Percentiles rank a stretch among this genome's conserved stretches.
Evolutionary conservation across 2,329 filamentous ascomycete species (phyloP).

Genomic region (Trichoderma harzianum): DNA sequence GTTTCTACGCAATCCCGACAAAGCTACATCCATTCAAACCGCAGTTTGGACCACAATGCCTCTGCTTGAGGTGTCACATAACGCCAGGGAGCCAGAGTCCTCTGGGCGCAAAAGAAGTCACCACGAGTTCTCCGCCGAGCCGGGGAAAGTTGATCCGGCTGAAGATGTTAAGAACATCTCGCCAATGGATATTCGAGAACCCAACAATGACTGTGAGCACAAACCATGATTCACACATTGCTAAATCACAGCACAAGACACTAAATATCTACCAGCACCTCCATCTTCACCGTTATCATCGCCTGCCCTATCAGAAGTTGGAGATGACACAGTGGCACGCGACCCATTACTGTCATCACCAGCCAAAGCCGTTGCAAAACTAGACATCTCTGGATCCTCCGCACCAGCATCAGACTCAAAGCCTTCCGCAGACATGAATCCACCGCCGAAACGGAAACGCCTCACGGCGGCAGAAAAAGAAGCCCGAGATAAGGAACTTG

Average conservation of each 20-base stretch:
- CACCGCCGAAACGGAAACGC: constrained; percentile 42
- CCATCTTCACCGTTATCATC: constrained; percentile 29
- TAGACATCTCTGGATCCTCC: constrained; percentile 12
- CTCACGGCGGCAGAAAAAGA: constrained; percentile 37
- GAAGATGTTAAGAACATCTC: constrained; percentile 23
- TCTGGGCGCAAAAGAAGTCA: constrained; percentile 45
- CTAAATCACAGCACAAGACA: constrained; percentile 24
- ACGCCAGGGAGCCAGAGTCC: constrained; percentile 45
- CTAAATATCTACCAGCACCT: background rate
- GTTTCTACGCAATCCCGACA: background rate
- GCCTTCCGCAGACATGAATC: constrained; percentile 26
- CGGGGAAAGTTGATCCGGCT: constrained; percentile 26
- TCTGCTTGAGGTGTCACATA: constrained; percentile 45
- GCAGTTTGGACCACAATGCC: constrained; percentile 38
- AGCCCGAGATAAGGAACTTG: constrained; percentile 28
- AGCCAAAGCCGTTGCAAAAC: constrained; percentile 26
- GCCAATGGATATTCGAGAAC: constrained; percentile 20
- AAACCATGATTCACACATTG: constrained; percentile 20
- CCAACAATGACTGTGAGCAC: constrained; percentile 27
- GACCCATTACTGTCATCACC: constrained; percentile 36
- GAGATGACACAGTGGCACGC: constrained; percentile 38
- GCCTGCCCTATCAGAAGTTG: constrained; percentile 40
- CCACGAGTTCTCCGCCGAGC: constrained; percentile 41
- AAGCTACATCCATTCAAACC: background rate
- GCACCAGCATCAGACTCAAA: constrained; percentile 18